These are phyloP conservation scores for Xylaria sp. DNA, from an alignment of 2,329 filamentous ascomycete species.

Conservation along the genomic window DNA sequence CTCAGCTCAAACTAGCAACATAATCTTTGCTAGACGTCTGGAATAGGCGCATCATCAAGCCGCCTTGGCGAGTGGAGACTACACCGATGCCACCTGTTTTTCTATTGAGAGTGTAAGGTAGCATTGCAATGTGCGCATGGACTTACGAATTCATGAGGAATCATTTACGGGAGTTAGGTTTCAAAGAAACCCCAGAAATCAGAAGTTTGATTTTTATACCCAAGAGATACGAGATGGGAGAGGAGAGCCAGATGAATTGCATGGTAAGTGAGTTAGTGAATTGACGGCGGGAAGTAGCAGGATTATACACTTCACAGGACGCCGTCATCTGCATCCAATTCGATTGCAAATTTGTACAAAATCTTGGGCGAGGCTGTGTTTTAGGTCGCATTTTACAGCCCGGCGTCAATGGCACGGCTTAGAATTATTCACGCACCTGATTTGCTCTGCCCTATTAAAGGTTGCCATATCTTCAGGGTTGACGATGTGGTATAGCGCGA, in stretches of 20 bases:
- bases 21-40: background rate
- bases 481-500: background rate
- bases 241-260: slow-evolving; percentile 10
- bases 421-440: slow-evolving; percentile 8
- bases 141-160: slow-evolving; percentile 16
- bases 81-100: background rate
- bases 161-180: slow-evolving; percentile 18
- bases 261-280: slow-evolving; percentile 22
- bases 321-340: slow-evolving; percentile 24
- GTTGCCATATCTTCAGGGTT: background rate
- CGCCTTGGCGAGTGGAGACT: background rate
- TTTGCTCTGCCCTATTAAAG: background rate
- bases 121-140: slow-evolving; percentile 6
- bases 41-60: background rate
- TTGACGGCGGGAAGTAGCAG: slow-evolving; percentile 19
- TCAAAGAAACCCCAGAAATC: background rate
- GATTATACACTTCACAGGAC: slow-evolving; percentile 5
- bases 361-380: slow-evolving; percentile 12
- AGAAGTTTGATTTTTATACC: slow-evolving; percentile 31
- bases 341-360: slow-evolving; percentile 35
- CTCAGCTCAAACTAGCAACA: background rate
- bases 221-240: slow-evolving; percentile 10
- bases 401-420: slow-evolving; percentile 27
- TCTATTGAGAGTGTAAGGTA: background rate
- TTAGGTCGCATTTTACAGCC: slow-evolving; percentile 19